These are phyloP conservation scores for Acanthamoeba castellanii DNA, from an alignment of 208 protist species.

Conservation along the genomic window DNA sequence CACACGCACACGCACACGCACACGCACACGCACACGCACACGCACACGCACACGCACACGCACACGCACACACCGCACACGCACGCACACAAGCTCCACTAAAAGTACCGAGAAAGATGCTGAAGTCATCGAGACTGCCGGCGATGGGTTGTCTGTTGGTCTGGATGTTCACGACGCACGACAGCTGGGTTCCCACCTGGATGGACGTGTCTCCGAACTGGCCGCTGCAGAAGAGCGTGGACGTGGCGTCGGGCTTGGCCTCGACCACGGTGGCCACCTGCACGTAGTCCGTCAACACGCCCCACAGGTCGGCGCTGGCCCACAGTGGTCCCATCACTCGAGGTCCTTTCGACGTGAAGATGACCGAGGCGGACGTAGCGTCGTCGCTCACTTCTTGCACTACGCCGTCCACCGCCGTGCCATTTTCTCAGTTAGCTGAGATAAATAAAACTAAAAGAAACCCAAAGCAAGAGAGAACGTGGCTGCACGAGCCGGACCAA, in stretches of 20 bases:
- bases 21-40: no score
- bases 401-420: no score
- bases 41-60: no score
- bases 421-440: no score
- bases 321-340: neutral
- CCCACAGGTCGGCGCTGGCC: neutral
- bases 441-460: no score
- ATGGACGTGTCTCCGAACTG: no score
- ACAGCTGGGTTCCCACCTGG: neutral
- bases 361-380: neutral
- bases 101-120: neutral
- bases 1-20: no score
- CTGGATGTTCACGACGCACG: neutral
- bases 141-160: neutral
- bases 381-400: no score
- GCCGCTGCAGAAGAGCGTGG: neutral
- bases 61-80: no score
- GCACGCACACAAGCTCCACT: no score
- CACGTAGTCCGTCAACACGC: neutral
- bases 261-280: neutral
- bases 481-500: no score
- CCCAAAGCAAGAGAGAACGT: no score
- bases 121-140: neutral
- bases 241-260: neutral
- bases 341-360: neutral